phyloP scores from a whole-genome alignment of 1,284 basidiomycete genomes.

The Cutaneotrichosporon daszewskae region DNA sequence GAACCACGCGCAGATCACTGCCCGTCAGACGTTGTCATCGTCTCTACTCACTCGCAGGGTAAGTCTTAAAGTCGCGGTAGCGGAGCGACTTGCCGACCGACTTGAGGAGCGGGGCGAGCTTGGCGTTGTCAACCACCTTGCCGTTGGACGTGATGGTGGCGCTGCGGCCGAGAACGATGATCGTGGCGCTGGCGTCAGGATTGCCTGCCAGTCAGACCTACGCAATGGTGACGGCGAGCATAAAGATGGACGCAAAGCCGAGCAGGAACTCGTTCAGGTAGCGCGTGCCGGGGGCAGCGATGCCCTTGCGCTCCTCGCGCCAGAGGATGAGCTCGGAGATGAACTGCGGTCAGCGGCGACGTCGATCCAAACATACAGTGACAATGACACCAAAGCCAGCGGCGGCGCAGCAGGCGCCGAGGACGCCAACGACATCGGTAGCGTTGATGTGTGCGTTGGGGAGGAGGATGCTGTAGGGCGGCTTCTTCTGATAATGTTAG shows the following conservation, averaged over 20 bases:
- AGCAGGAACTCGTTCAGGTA: conserved; percentile 13
- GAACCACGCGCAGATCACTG: conserved; percentile 15
- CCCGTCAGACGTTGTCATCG: neutral
- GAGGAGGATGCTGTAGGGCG: neutral
- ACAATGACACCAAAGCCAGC: conserved; percentile 12
- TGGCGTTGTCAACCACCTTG: neutral
- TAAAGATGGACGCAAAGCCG: conserved; percentile 5
- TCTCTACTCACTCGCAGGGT: conserved; percentile 6
- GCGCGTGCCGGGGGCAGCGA: conserved; percentile 3
- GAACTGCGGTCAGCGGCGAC: conserved; percentile 7
- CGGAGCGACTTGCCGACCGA: conserved; percentile 1
- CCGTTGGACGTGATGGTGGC: neutral
- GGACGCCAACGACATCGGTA: conserved; percentile 9
- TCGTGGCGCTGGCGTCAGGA: conserved; percentile 7
- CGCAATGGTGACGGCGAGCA: conserved; percentile 12
- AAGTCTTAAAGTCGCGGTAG: conserved; percentile 8
- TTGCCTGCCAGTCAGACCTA: no score
- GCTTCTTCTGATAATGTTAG: neutral
- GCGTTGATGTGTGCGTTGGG: conserved; percentile 5
- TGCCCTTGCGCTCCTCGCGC: conserved; percentile 11
- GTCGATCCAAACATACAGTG: neutral
- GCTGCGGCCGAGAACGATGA: conserved; percentile 3
- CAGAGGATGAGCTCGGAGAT: conserved; percentile 11
- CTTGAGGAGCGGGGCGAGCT: conserved; percentile 4
- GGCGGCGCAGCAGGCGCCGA: conserved; percentile 6